phyloP scores from a whole-genome alignment of 768 basidiomycete species.

The Trametes punicea region DNA sequence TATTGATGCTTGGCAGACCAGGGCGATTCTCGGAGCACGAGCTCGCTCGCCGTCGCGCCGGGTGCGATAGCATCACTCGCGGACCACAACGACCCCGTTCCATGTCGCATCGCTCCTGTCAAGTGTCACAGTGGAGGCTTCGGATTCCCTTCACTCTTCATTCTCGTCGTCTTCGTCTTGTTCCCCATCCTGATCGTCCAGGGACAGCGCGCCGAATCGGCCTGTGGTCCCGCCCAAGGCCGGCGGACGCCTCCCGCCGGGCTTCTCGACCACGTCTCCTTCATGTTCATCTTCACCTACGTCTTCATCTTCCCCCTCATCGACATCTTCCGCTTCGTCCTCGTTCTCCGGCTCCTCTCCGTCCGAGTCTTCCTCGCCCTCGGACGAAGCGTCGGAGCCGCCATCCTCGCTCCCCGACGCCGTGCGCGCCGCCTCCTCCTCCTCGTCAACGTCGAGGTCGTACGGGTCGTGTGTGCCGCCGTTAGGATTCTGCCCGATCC shows the following conservation, averaged over 20 bases:
- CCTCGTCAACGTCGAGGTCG: constrained; percentile 27
- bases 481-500: constrained; percentile 41
- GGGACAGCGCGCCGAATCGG: constrained; percentile 40
- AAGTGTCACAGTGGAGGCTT: not conserved
- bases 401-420: not conserved
- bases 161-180: constrained; percentile 19
- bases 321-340: not conserved
- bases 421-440: constrained; percentile 18
- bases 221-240: constrained; percentile 2
- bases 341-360: not conserved
- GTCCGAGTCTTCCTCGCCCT: not conserved
- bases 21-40: no score
- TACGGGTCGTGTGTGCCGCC: constrained; percentile 13
- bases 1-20: no score
- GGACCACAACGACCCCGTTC: not conserved
- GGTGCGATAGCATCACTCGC: not conserved
- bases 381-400: not conserved
- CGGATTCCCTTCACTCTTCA: not conserved
- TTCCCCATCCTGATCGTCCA: constrained; percentile 33
- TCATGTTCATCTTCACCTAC: not conserved
- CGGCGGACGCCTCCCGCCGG: not conserved
- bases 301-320: constrained; percentile 13
- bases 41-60: not conserved
- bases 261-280: constrained; percentile 27
- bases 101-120: not conserved